Base-by-base conservation (phyloP, 495 filamentous ascomycete species). In the Massariosphaeria phaeospora region DNA sequence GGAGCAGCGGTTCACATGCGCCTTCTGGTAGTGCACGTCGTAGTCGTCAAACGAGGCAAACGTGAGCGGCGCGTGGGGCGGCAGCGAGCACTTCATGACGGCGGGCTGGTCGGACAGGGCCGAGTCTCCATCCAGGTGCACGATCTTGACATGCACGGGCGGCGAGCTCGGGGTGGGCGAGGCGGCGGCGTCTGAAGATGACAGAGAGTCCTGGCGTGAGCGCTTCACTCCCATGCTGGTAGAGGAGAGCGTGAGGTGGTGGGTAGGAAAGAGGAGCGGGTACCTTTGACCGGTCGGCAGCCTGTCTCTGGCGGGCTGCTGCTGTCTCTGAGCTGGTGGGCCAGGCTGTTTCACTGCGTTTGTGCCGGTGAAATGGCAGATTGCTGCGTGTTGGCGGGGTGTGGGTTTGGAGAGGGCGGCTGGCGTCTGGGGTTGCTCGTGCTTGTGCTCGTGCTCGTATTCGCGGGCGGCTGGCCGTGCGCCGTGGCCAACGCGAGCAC, bases 21-120 rank as follows among this genome's bases (percentile, higher is more conserved):
- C 67, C 63, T 89, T 83, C 18, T 74, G 72, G 67, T 96, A 96
- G 67, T 98, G 93, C 25, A 84, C 69, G 59, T 96, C 91, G 63
- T 90, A 96, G 13, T 90, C 88, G 36, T 84, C 80, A 65, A 88
- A 90, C 0, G 85, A 81, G 13, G 73, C 48, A 63, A 98, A 96
- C 0, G 72, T 69, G 24, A 88, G 58, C 1, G 80, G 76, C 48
- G 85, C 79, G 67, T 95, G 90, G 3, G 86, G 85, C 35, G 89
- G 88, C 15, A 96, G 78, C 12, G 81, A 82, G 72, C 90, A 96
- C 67, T 72, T 78, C 83, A 90, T 89, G 18, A 59, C 62, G 18
- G 36, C 29, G 11, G 55, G 29, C 11, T 48, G 26, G 18, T 29
- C 8, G 4, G 31, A 17, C 23, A 25, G n/a, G 15, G 41, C 44